Conservation (phyloP, 2,329 filamentous ascomycete species). For the Fusarium keratoplasticum region DNA sequence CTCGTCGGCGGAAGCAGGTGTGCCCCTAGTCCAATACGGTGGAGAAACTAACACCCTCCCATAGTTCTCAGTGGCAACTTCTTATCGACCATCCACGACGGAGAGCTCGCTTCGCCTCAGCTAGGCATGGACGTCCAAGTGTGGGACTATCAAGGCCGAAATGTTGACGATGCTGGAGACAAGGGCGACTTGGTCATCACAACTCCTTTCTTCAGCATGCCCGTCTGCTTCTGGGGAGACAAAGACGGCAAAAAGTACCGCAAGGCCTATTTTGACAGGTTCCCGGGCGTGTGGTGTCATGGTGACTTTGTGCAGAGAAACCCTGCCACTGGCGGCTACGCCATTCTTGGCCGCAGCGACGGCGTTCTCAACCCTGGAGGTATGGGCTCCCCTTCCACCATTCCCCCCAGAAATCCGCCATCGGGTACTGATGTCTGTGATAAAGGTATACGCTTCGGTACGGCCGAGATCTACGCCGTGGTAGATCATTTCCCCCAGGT, state of each 20-base stretch:
- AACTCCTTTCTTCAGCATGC: neutral
- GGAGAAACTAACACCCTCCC: neutral
- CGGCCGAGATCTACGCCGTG: slow-evolving; percentile 15
- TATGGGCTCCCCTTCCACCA: neutral
- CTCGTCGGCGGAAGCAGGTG: neutral
- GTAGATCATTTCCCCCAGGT: neutral
- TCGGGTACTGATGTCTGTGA: neutral
- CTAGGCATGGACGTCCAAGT: neutral
- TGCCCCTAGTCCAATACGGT: neutral
- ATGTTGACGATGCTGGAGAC: neutral
- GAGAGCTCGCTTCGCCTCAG: slow-evolving; percentile 1
- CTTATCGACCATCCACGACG: neutral
- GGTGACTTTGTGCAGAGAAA: slow-evolving; percentile 5
- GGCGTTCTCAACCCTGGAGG: slow-evolving; percentile 15
- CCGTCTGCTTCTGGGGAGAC: slow-evolving; percentile 8
- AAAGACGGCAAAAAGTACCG: neutral
- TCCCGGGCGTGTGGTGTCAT: neutral
- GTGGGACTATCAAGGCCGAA: neutral
- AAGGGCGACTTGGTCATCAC: neutral
- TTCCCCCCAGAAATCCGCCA: neutral
- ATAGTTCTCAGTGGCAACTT: neutral
- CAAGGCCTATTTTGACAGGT: slow-evolving; percentile 1
- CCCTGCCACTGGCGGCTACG: neutral
- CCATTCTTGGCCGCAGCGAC: slow-evolving; percentile 12
- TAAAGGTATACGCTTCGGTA: slow-evolving; percentile 14